Evolutionary conservation across 345 rosid genomes (phyloP), one percentile per base, ranked within the genome.

Genomic region (Heritiera fomes): DNA sequence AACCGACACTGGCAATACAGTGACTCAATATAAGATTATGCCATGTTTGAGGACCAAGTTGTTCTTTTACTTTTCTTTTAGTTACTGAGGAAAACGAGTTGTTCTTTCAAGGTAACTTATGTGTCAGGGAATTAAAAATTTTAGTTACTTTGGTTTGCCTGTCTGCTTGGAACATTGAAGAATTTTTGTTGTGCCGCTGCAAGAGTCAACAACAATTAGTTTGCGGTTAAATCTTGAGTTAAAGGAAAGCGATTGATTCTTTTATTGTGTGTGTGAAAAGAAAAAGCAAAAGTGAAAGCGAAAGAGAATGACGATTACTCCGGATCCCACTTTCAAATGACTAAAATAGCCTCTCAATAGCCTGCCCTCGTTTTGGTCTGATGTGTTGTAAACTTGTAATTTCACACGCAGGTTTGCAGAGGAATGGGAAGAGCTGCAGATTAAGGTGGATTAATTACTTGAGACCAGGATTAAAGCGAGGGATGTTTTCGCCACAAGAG

Each of bases 391-490:
- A 60, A 60, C 68, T 60, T 38, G 63, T 13, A 20, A 38, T 40
- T 75, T 75, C 34, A 18, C 17, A 18, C 58, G 80, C 90, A 95
- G 99, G 98, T 7, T 73, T 93, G 84, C 92, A 85, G 76, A 91
- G 99, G 82, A 95, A 92, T 66, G 99, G 99, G 49, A 95, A 95
- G 86, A 93, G 99, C 83, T 95, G 98, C 86, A 88, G 99, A 67
- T 79, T 95, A 67, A 91, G 99, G 73, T 95, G 99, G 98, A 92
- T 93, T 61, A 95, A 95, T 87, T 93, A 95, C 86, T 83, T 95
- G 80, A 88, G 92, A 67, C 99, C 99, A 59, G 98, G 99, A 1
- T 79, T 95, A 49, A 95, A 90, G 84, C 82, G 97, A 64, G 97
- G 93, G 9, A 15, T 70, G 83, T 89, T 95, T 82, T 82, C 84